phyloP scores from a whole-genome alignment of 2,329 filamentous ascomycete genomes.

The Verticillium tricorpus region DNA sequence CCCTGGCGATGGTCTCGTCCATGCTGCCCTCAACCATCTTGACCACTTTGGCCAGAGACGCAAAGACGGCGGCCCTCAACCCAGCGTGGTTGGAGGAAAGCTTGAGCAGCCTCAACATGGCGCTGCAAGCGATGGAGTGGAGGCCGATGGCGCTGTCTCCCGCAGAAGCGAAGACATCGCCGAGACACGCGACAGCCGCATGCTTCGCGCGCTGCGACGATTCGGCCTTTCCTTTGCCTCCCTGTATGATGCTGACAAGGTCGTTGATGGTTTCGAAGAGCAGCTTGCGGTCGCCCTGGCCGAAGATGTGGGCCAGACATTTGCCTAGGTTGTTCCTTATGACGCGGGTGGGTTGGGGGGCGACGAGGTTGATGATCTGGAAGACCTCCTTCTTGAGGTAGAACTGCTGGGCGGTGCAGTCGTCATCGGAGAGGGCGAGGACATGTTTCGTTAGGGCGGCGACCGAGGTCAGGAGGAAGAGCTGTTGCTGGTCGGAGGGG shows the following conservation, averaged over 20 bases:
- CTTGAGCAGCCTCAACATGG: slow-evolving; percentile 76
- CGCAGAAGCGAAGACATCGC: slow-evolving; percentile 84
- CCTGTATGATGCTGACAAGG: slow-evolving; percentile 66
- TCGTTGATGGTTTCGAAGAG: slow-evolving; percentile 95
- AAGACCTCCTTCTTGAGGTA: slow-evolving; percentile 92
- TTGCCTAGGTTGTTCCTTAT: slow-evolving; percentile 84
- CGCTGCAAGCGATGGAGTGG: slow-evolving; percentile 68
- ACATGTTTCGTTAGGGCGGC: slow-evolving; percentile 80
- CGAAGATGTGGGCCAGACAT: slow-evolving; percentile 79
- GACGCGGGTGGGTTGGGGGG: slow-evolving; percentile 80
- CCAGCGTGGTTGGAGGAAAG: slow-evolving; percentile 75
- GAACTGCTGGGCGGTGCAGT: slow-evolving; percentile 82
- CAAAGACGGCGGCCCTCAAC: slow-evolving; percentile 72
- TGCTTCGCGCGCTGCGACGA: slow-evolving; percentile 76
- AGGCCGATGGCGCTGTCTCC: slow-evolving; percentile 89
- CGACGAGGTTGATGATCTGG: slow-evolving; percentile 78
- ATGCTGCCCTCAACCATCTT: slow-evolving; percentile 70
- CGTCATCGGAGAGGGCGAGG: slow-evolving; percentile 66
- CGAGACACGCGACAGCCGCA: slow-evolving; percentile 81
- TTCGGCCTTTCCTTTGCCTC: slow-evolving; percentile 69
- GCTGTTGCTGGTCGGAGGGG: slow-evolving; percentile 90
- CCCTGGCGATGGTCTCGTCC: slow-evolving; percentile 80
- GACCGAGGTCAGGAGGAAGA: slow-evolving; percentile 87
- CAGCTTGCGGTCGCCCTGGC: slow-evolving; percentile 81
- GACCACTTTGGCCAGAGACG: slow-evolving; percentile 69